A percentile compares a stretch with the other conserved stretches of the same genome.
These are phyloP conservation scores for Penicillium sp. DNA, from an alignment of 2,329 filamentous ascomycete genomes.

Conservation along the genomic window DNA sequence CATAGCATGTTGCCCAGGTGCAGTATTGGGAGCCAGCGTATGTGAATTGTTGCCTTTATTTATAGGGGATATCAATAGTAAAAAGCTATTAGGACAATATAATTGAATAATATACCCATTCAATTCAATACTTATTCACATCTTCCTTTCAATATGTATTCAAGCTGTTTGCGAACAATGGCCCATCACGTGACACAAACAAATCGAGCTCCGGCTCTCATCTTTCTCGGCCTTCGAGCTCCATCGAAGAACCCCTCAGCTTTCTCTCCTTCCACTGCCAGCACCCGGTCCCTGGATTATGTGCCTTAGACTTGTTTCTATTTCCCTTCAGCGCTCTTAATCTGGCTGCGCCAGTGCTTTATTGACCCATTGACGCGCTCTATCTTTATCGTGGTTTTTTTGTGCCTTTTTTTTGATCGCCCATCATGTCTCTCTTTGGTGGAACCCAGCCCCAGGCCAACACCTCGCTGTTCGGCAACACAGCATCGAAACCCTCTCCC, in stretches of 20 bases:
- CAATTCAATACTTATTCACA: neutral
- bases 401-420: conserved; percentile 5
- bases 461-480: conserved; percentile 23
- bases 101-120: neutral
- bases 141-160: neutral
- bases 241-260: conserved; percentile 13
- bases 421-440: conserved; percentile 35
- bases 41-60: neutral
- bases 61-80: too few relatives aligned
- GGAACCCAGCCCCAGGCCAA: conserved; percentile 18
- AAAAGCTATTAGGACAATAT: neutral
- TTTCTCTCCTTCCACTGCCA: conserved; percentile 8
- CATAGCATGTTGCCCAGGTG: neutral
- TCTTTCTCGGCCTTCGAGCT: conserved; percentile 16
- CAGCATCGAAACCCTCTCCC: conserved; percentile 28
- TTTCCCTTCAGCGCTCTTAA: neutral
- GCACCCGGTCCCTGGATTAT: conserved; percentile 6
- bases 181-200: conserved; percentile 18
- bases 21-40: neutral
- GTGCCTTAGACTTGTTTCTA: conserved; percentile 2
- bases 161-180: neutral
- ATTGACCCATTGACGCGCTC: conserved; percentile 1
- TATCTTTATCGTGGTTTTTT: conserved; percentile 12
- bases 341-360: neutral
- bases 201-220: conserved; percentile 18